phyloP scores from a whole-genome alignment of 139 green algal genomes.

The Ulvella scutata region DNA sequence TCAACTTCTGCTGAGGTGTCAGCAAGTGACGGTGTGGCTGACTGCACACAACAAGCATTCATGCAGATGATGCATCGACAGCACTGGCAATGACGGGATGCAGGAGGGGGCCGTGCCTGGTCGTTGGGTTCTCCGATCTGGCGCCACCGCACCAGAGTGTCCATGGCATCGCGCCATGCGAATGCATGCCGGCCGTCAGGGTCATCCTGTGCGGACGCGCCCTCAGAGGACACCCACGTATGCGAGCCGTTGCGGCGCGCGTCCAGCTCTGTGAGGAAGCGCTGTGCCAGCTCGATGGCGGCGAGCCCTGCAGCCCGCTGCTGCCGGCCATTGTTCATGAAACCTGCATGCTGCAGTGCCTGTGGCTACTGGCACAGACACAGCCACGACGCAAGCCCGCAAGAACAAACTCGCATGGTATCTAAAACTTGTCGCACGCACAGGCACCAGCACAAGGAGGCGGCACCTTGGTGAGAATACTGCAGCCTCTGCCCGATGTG shows the following conservation, averaged over 20 bases:
- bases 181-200: constrained; percentile 36
- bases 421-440: background rate
- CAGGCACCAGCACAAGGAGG: background rate
- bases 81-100: no score
- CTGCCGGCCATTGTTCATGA: constrained; percentile 49
- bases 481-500: constrained; percentile 48
- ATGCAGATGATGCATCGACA: no score
- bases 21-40: no score
- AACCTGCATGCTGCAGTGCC: background rate
- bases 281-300: constrained; percentile 57
- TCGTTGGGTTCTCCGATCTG: constrained; percentile 86
- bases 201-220: constrained; percentile 14
- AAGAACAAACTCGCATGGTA: no score
- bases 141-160: constrained; percentile 84
- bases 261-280: constrained; percentile 29
- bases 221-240: background rate
- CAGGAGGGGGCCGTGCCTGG: constrained; percentile 53
- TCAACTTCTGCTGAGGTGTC: no score
- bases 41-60: no score
- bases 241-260: constrained; percentile 13
- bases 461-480: constrained; percentile 49
- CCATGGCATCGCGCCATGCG: constrained; percentile 77
- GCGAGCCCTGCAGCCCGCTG: constrained; percentile 64
- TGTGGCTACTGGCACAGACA: background rate
- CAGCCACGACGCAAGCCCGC: background rate